Base-by-base conservation (phyloP, 202 grass and related monocot species). In the Schoenoplectus triqueter region DNA sequence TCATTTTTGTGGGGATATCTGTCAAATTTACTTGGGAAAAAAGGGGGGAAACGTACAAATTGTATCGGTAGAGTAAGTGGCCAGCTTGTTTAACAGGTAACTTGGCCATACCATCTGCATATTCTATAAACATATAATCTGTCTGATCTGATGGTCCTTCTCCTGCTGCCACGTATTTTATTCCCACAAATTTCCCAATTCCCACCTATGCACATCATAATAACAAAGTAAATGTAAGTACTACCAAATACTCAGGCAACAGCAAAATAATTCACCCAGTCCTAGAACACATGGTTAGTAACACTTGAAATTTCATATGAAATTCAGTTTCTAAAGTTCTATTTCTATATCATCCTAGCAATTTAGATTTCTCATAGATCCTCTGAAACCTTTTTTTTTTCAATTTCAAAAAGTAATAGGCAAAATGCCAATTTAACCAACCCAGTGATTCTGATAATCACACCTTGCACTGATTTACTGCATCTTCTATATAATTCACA, bases 41-140 rank as follows among this genome's bases (percentile, higher is more conserved):
- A 9, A n/a, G 11, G 31, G 41, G 59, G 21, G n/a, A 78, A 78
- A 71, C 87, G 80, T 92, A 98, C 93, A 95, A 70, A 94, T 95
- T 95, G 77, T 98, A 98, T 86, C 95, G 86, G 85, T 98, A 98
- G 81, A 98, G 92, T 86, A 98, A 85, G 80, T 88, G 88, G 3
- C 88, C 70, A 14, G 92, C 92, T 88, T 93, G 92, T 70, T 93
- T 89, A 73, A 98, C 91, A 2, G 90, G 92, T 71, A 95, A 93
- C 78, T 98, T 98, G 17, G 92, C 92, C 95, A 98, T 98, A 80
- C 88, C 92, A 70, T 98, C 95, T 0, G 88, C 88, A 56, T 95
- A 98, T 83, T 98, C 89, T 10, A 98, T 90, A 73, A 95, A 98
- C 2, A 98, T 87, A 81, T 98, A 98, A 41, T 95, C 89, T 4